Evolutionary conservation across 192 early-diverging fungal genomes (phyloP).

Genomic region (Cetraspora pellucida): DNA sequence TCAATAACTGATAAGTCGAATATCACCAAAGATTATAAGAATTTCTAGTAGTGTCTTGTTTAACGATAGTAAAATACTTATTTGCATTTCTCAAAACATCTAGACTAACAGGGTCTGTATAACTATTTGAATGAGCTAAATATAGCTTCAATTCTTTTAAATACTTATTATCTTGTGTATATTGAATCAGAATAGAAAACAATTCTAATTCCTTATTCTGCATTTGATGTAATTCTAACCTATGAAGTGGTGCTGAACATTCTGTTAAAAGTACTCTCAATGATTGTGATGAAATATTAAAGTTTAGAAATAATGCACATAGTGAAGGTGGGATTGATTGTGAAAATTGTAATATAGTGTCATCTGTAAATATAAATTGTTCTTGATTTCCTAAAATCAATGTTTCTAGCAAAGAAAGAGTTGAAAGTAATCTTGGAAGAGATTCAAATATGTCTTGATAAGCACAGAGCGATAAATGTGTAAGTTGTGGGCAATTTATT

Average conservation of each 20-base stretch:
- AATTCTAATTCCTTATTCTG: background rate
- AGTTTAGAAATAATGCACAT: background rate
- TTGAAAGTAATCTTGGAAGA: slow-evolving; percentile 8
- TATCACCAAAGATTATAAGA: slow-evolving; percentile 14
- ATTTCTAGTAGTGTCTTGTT: background rate
- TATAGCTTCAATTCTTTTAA: background rate
- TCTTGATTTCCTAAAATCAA: slow-evolving; percentile 13
- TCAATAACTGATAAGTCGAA: background rate
- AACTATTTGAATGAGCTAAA: background rate
- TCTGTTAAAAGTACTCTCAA: background rate
- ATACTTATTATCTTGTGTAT: background rate
- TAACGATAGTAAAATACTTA: background rate
- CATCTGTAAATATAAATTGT: background rate
- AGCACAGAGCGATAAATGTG: slow-evolving; percentile 11
- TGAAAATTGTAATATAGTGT: background rate
- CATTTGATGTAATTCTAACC: slow-evolving; percentile 19
- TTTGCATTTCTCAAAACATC: background rate
- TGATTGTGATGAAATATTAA: slow-evolving; percentile 3
- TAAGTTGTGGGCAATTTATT: slow-evolving; percentile 11
- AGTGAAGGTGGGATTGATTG: slow-evolving; percentile 2
- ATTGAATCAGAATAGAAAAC: background rate
- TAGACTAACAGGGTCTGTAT: background rate
- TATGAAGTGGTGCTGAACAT: background rate
- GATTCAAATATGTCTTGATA: background rate
- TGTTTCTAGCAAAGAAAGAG: background rate